These are phyloP conservation scores for Verruconis gallopava DNA, from an alignment of 2,329 filamentous ascomycete genomes.

Conservation along the genomic window DNA sequence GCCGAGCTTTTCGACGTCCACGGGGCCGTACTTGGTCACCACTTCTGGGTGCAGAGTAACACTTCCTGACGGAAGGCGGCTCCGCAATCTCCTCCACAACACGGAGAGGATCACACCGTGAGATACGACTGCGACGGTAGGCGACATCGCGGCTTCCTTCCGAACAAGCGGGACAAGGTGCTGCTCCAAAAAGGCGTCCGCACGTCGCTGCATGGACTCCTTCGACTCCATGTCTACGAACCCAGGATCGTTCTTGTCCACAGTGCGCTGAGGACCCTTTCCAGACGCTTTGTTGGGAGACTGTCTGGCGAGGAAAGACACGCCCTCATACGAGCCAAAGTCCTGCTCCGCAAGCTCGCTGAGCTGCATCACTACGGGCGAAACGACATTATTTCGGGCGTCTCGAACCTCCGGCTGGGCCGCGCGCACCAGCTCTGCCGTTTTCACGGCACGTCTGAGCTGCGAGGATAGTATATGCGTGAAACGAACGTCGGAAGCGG, in stretches of 20 bases:
- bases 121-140: conserved; percentile 56
- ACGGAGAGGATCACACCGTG: conserved; percentile 70
- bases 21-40: conserved; percentile 12
- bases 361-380: conserved; percentile 17
- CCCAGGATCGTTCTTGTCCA: conserved; percentile 27
- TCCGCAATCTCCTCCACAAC: conserved; percentile 51
- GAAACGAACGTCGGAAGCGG: conserved; percentile 49
- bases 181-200: conserved; percentile 43
- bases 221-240: conserved; percentile 53
- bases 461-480: conserved; percentile 67
- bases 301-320: conserved; percentile 36
- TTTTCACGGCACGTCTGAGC: conserved; percentile 58
- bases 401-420: conserved; percentile 30
- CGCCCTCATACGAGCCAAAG: conserved; percentile 59
- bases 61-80: conserved; percentile 37
- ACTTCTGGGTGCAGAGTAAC: conserved; percentile 33
- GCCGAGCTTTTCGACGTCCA: conserved; percentile 38
- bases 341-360: conserved; percentile 49
- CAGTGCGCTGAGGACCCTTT: conserved; percentile 27
- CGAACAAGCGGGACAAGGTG: conserved; percentile 46
- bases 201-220: conserved; percentile 39
- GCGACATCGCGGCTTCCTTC: conserved; percentile 30
- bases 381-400: conserved; percentile 5
- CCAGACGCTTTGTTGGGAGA: conserved; percentile 21
- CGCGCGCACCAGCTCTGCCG: conserved; percentile 52